These are phyloP conservation scores for Pichia sp. DNA, from an alignment of 1,139 yeast species.

Conservation along the genomic window DNA sequence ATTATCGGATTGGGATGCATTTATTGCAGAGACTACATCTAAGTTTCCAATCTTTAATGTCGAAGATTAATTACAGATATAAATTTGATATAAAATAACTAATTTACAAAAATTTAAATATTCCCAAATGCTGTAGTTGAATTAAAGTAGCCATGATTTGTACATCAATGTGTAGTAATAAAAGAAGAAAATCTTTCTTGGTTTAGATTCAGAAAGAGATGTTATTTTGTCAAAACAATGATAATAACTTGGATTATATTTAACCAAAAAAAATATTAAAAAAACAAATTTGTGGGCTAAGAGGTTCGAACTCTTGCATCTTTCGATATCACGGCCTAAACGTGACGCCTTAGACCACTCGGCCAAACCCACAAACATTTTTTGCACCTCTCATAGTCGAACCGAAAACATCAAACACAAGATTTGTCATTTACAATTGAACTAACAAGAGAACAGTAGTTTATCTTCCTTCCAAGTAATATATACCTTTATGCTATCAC, in stretches of 20 bases:
- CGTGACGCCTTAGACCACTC: constrained; percentile 27
- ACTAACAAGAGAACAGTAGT: no score
- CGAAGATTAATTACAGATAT: constrained; percentile 7
- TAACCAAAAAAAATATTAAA: not conserved
- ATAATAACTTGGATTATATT: not conserved
- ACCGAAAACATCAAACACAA: no score
- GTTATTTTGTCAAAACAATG: not conserved
- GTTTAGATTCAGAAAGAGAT: no score
- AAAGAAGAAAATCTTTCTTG: no score
- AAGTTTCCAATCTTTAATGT: constrained; percentile 6
- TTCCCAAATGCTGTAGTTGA: no score
- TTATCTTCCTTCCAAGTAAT: no score
- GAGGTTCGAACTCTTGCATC: constrained; percentile 34
- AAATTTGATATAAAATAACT: no score
- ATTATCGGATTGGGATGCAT: constrained; percentile 20
- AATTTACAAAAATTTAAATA: no score
- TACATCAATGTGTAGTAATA: no score
- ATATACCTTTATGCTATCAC: no score
- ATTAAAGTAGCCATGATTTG: no score
- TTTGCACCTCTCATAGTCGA: not conserved
- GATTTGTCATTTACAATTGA: no score
- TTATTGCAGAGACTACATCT: constrained; percentile 10
- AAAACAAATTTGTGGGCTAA: constrained; percentile 27
- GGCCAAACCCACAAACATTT: constrained; percentile 22
- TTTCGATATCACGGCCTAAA: constrained; percentile 30